A percentile compares a stretch with the other conserved stretches of the same genome.
phyloP scores from a whole-genome alignment of 169 alveolate genomes.

The Cryptosporidium tyzzeri region DNA sequence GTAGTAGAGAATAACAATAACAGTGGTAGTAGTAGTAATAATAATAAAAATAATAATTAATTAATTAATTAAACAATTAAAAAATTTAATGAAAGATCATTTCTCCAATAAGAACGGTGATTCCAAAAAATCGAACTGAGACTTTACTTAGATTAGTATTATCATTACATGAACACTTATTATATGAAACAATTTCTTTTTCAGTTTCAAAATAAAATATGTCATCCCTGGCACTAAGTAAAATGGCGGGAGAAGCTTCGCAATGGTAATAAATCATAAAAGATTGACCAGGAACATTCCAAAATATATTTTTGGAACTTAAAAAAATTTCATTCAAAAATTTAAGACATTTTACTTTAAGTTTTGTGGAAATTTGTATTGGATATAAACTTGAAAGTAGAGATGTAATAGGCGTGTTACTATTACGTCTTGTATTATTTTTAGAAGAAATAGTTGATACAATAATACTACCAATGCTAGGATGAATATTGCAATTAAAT shows the following conservation, averaged over 20 bases:
- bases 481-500: slow-evolving; percentile 10
- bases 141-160: slow-evolving; percentile 37
- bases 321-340: background rate
- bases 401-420: background rate
- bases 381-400: slow-evolving; percentile 8
- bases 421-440: background rate
- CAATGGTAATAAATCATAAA: slow-evolving; percentile 52
- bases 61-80: background rate
- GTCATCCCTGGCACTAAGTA: slow-evolving; percentile 11
- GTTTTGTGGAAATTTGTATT: slow-evolving; percentile 6
- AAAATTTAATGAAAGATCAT: background rate
- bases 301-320: slow-evolving; percentile 10
- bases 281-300: slow-evolving; percentile 73
- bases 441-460: background rate
- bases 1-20: background rate
- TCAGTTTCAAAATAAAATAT: slow-evolving; percentile 44
- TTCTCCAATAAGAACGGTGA: slow-evolving; percentile 59
- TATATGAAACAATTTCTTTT: slow-evolving; percentile 22
- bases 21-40: too few species aligned
- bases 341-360: slow-evolving; percentile 12
- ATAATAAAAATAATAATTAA: background rate
- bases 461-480: slow-evolving; percentile 26
- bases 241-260: slow-evolving; percentile 44
- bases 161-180: slow-evolving; percentile 18
- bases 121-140: slow-evolving; percentile 27